Conservation (phyloP, 192 early-diverging fungal genomes). For the Podila horticola region DNA sequence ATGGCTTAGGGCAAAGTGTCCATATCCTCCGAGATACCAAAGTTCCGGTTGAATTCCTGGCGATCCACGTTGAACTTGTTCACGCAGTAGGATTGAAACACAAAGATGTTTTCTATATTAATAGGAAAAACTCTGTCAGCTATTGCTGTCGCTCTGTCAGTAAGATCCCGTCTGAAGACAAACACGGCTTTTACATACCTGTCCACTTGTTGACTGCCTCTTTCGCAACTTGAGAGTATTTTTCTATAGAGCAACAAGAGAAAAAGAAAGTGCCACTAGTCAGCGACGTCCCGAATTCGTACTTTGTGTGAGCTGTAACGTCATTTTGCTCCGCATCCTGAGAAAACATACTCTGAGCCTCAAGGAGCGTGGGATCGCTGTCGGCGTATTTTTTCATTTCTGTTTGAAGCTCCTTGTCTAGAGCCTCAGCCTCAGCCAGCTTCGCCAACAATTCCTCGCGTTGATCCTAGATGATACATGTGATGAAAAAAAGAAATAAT, state of each 20-base stretch:
- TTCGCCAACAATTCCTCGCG: slow-evolving; percentile 61
- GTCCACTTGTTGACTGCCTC: slow-evolving; percentile 90
- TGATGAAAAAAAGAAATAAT: neutral
- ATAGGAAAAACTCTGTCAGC: neutral
- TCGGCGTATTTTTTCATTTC: slow-evolving; percentile 78
- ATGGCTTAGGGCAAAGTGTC: slow-evolving; percentile 65
- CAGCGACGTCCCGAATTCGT: neutral
- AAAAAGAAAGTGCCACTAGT: neutral
- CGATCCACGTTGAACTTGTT: slow-evolving; percentile 75
- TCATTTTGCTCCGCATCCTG: neutral
- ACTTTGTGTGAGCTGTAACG: neutral
- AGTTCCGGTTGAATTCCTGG: slow-evolving; percentile 69
- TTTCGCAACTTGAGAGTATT: slow-evolving; percentile 65
- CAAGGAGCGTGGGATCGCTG: slow-evolving; percentile 79
- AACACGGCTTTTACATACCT: slow-evolving; percentile 51
- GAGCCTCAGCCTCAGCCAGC: slow-evolving; percentile 61
- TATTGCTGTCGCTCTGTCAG: neutral
- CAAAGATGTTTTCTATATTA: slow-evolving; percentile 81
- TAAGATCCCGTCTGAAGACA: neutral
- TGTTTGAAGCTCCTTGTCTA: slow-evolving; percentile 49
- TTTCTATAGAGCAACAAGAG: slow-evolving; percentile 53
- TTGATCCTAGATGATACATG: slow-evolving; percentile 59
- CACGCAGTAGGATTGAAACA: slow-evolving; percentile 80
- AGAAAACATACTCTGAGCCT: slow-evolving; percentile 64
- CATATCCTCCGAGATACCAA: slow-evolving; percentile 78